Evolutionary conservation across 345 rosid genomes (phyloP).

Genomic region (Lumnitzera littorea): DNA sequence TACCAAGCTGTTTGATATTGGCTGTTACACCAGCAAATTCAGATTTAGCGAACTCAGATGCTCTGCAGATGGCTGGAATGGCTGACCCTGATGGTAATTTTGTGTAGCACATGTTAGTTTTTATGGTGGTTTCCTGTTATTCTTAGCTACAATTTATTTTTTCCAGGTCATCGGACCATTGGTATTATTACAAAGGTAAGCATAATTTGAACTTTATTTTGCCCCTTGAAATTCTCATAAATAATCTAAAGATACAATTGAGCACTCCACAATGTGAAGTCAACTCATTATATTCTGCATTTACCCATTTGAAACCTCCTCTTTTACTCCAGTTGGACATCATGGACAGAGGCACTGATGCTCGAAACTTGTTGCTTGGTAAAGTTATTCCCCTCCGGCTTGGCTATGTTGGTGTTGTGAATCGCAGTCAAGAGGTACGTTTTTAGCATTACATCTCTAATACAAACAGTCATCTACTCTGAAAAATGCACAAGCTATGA

Average conservation of each 20-base stretch:
- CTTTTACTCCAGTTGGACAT: slow-evolving; percentile 68
- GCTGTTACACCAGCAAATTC: slow-evolving; percentile 93
- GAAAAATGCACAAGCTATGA: background rate
- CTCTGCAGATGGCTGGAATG: slow-evolving; percentile 85
- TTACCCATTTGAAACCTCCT: background rate
- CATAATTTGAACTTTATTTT: slow-evolving; percentile 1
- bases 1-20: slow-evolving; percentile 71
- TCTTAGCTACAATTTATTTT: slow-evolving; percentile 10
- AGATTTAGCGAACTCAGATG: slow-evolving; percentile 94
- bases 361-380: slow-evolving; percentile 80
- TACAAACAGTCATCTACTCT: background rate
- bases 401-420: slow-evolving; percentile 93
- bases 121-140: background rate
- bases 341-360: slow-evolving; percentile 99
- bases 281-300: background rate
- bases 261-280: too few relatives aligned
- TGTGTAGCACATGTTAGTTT: background rate
- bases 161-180: slow-evolving; percentile 75
- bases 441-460: background rate
- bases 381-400: slow-evolving; percentile 86
- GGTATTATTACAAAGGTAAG: slow-evolving; percentile 88
- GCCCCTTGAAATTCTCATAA: background rate
- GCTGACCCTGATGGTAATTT: slow-evolving; percentile 87
- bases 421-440: slow-evolving; percentile 91
- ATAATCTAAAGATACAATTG: too few relatives aligned